Percentiles rank a stretch among this genome's conserved stretches.
phyloP scores from a whole-genome alignment of 306 rosid genomes.

The Morella rubra region DNA sequence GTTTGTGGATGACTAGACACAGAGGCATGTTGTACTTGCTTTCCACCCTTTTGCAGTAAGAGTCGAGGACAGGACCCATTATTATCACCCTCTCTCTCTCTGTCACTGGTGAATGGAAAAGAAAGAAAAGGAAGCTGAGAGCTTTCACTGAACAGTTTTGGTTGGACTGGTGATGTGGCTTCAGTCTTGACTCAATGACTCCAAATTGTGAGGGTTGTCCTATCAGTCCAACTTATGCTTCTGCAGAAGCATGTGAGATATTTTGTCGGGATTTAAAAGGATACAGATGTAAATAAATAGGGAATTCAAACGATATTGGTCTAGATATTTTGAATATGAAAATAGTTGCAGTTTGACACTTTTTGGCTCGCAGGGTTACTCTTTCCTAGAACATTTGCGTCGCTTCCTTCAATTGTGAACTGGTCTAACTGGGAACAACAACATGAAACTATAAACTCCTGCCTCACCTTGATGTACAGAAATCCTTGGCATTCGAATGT shows the following conservation, averaged over 20 bases:
- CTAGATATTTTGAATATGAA: background rate
- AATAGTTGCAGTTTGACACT: background rate
- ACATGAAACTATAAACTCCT: too few species aligned
- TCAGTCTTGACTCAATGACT: slow-evolving; percentile 34
- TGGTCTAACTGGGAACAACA: background rate
- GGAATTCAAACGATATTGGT: background rate
- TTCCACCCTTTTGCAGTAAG: slow-evolving; percentile 41
- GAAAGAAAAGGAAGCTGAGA: slow-evolving; percentile 39
- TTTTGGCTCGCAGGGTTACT: background rate
- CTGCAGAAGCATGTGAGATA: slow-evolving; percentile 9
- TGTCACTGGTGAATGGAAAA: slow-evolving; percentile 46
- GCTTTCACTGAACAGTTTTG: slow-evolving; percentile 45
- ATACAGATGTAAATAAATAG: background rate
- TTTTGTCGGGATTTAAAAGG: background rate
- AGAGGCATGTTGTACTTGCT: slow-evolving; percentile 30
- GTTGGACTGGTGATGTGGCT: slow-evolving; percentile 38
- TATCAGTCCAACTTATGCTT: slow-evolving; percentile 26
- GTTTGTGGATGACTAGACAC: slow-evolving; percentile 37
- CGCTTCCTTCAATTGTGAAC: background rate
- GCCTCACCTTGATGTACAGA: background rate
- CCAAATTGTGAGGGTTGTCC: slow-evolving; percentile 35
- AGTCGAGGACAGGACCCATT: slow-evolving; percentile 37
- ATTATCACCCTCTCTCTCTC: slow-evolving; percentile 33
- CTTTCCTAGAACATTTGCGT: background rate
- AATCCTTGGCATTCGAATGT: slow-evolving; percentile 17